phyloP scores from a whole-genome alignment of 2,329 filamentous ascomycete genomes.

The Colletotrichum trifolii region DNA sequence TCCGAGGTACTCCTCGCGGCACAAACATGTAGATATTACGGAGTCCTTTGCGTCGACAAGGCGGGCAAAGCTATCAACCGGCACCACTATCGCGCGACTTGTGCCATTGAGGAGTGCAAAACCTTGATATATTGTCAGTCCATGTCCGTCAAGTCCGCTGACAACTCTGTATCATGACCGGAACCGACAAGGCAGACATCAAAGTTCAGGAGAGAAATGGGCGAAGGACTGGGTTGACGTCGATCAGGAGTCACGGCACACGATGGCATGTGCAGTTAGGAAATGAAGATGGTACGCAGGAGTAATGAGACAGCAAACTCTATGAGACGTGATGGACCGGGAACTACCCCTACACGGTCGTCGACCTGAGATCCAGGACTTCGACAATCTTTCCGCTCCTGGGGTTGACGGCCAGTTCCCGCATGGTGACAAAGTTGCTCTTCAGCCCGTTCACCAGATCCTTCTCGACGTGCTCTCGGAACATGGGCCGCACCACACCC shows the following conservation, averaged over 20 bases:
- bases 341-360: conserved; percentile 10
- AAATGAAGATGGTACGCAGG: background rate
- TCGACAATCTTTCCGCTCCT: conserved; percentile 28
- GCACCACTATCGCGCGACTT: no score
- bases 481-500: conserved; percentile 26
- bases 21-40: no score
- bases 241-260: background rate
- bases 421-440: conserved; percentile 20
- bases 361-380: conserved; percentile 28
- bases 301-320: background rate
- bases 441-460: conserved; percentile 22
- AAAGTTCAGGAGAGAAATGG: no score
- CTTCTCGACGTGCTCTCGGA: conserved; percentile 29
- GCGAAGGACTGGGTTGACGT: no score
- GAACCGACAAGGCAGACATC: no score
- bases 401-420: conserved; percentile 26
- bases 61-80: no score
- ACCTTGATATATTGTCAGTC: no score
- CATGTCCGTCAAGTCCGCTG: no score
- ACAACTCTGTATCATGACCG: no score
- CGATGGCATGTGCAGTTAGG: background rate
- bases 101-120: no score
- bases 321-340: background rate
- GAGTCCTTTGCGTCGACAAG: no score
- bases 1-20: no score